These are phyloP conservation scores for Fusarium miscanthi DNA, from an alignment of 2,329 filamentous ascomycete genomes.

Conservation along the genomic window DNA sequence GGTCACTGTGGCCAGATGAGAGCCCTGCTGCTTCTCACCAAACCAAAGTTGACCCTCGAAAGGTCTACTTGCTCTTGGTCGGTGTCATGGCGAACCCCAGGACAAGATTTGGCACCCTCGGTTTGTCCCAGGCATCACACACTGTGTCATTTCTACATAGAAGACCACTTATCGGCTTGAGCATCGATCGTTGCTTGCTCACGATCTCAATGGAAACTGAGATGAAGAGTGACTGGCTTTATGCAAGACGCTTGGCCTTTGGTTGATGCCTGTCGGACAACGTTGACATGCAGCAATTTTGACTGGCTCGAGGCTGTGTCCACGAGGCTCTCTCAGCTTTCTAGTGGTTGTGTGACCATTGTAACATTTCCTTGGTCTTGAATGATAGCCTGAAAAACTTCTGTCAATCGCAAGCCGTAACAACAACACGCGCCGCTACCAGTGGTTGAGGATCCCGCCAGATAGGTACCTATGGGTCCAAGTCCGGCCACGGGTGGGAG, in stretches of 20 bases:
- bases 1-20: neutral
- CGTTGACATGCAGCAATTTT: slow-evolving; percentile 20
- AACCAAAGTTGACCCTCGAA: neutral
- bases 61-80: neutral
- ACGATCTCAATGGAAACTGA: slow-evolving; percentile 1
- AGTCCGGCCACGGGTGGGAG: neutral
- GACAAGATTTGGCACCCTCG: neutral
- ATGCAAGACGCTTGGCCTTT: neutral
- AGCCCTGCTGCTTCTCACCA: neutral
- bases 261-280: slow-evolving; percentile 5
- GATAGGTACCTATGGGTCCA: neutral
- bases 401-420: slow-evolving; percentile 39
- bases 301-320: slow-evolving; percentile 22
- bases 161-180: neutral
- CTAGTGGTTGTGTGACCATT: neutral
- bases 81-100: neutral
- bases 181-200: neutral
- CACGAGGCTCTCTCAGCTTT: slow-evolving; percentile 1
- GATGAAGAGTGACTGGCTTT: neutral
- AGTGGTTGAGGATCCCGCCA: slow-evolving; percentile 27
- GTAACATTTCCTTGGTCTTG: slow-evolving; percentile 3
- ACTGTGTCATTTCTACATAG: neutral
- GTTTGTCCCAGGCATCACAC: neutral
- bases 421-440: slow-evolving; percentile 29
- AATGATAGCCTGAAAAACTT: slow-evolving; percentile 7